phyloP scores from a whole-genome alignment of 768 basidiomycete species.

The Gyrodon lividus region DNA sequence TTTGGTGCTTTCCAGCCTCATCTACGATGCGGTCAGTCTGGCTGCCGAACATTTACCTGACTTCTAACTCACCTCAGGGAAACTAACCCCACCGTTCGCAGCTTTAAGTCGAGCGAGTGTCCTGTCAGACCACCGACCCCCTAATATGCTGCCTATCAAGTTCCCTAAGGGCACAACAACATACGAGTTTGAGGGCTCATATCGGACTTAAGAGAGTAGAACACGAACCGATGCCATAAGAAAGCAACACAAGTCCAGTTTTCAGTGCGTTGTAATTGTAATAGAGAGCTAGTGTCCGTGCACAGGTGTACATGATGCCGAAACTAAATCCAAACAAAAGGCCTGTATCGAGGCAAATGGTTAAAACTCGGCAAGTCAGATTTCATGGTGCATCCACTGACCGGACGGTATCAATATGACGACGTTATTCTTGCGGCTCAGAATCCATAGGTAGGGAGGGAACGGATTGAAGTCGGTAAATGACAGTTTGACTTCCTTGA shows the following conservation, averaged over 20 bases:
- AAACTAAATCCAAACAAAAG: constrained; percentile 71
- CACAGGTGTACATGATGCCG: constrained; percentile 69
- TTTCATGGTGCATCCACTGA: constrained; percentile 15
- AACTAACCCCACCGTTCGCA: constrained; percentile 45
- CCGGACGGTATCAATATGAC: constrained; percentile 44
- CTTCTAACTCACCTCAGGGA: constrained; percentile 58
- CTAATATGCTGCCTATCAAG: constrained; percentile 53
- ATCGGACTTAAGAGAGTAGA: neutral
- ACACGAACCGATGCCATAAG: constrained; percentile 64
- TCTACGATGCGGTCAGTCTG: constrained; percentile 38
- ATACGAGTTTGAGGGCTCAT: neutral
- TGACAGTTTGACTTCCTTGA: constrained; percentile 50
- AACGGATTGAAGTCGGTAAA: constrained; percentile 73
- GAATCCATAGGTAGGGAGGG: constrained; percentile 56
- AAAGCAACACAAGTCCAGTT: constrained; percentile 75
- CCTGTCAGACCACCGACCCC: constrained; percentile 61
- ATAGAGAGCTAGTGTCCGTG: constrained; percentile 61
- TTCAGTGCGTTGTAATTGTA: constrained; percentile 72
- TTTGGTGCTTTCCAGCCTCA: constrained; percentile 70
- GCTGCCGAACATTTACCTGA: neutral
- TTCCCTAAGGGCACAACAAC: constrained; percentile 33
- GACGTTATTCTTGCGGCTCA: constrained; percentile 67
- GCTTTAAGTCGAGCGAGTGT: constrained; percentile 46
- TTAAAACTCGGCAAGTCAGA: neutral
- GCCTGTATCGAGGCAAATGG: constrained; percentile 38